Conservation (phyloP, 805 yeast genomes). For the Nakazawaea ishiwadae region DNA sequence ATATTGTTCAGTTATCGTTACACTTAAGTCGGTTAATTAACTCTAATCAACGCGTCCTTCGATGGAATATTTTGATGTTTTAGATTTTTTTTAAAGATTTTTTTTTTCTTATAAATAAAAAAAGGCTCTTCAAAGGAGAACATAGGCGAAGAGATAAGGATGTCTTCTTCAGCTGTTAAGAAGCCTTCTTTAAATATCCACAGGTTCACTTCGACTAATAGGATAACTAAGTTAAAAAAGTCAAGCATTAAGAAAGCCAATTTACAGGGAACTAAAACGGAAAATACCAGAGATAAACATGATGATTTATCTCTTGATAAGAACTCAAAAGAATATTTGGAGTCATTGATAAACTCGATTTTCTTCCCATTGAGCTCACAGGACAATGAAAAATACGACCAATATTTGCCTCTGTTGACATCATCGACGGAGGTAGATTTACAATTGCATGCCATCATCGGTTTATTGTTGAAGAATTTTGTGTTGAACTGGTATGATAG, state of each 20-base stretch:
- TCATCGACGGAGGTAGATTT: conserved; percentile 34
- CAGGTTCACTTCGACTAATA: conserved; percentile 6
- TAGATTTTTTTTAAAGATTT: not conserved
- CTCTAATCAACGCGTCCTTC: not conserved
- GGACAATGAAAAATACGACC: conserved; percentile 13
- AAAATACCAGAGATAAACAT: no score
- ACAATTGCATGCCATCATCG: conserved; percentile 41
- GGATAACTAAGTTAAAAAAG: conserved; percentile 2
- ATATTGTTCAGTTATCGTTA: conserved; percentile 16
- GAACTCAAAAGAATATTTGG: conserved; percentile 23
- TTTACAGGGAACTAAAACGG: no score
- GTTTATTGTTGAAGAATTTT: conserved; percentile 41
- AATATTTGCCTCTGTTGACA: conserved; percentile 33
- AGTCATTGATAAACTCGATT: conserved; percentile 15
- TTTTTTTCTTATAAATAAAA: not conserved
- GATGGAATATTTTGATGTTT: not conserved
- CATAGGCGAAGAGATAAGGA: not conserved
- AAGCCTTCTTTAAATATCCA: conserved; percentile 10
- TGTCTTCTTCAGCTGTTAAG: not conserved
- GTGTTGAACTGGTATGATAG: conserved; percentile 40
- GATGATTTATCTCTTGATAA: no score
- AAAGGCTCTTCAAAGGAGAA: not conserved
- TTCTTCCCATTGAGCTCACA: conserved; percentile 7
- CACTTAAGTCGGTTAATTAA: no score
- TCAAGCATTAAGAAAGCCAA: no score